Base-by-base conservation (phyloP, 1,284 basidiomycete species). In the Sanguinoderma infundibulare region DNA sequence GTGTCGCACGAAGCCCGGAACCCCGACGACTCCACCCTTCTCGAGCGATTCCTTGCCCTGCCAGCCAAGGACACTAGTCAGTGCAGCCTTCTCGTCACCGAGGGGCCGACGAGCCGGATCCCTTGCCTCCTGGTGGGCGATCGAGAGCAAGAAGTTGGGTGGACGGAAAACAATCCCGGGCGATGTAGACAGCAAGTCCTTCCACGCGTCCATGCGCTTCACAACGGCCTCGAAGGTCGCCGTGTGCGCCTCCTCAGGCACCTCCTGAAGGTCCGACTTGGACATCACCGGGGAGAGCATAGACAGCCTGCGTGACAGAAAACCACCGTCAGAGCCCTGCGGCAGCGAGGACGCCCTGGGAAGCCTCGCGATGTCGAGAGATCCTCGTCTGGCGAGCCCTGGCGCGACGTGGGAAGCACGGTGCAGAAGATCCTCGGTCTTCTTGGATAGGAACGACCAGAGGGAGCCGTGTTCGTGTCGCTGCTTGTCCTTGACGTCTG, bases 21-120 rank as follows among this genome's bases (percentile, higher is more conserved):
- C 75, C 4, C 85, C 86, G 7, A 72, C 67, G 82, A 89, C 83
- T n/a, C n/a, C n/a, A 3, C 80, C 81, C n/a, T 69, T 75, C 1
- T 79, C 82, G 12, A 72, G 69, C 1, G 74, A 67, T 30, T 79
- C 79, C 64, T 78, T 80, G 22, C 78, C 79, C 42, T 83, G 81
- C 87, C 87, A 89, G 1, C 87, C 87, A 1, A 87, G 74, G 5
- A 89, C 65, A 64, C 81, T 85, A 10, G 67, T 67, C 17, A 89
- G 69, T 17, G 80, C 85, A 0, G 77, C 76, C 46, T 77, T 78
- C 71, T 90, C 87, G 63, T 87, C 86, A 3, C 83, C 87, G 28
- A 78, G 79, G 12, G 87, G 69, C 28, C 74, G 71, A 5, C 79
- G 71, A 35, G 69, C 64, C 1, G 78, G 74, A 28, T 77, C 72